Evolutionary conservation across 2,329 filamentous ascomycete genomes (phyloP).

Genomic region (Stenocarpella maydis): DNA sequence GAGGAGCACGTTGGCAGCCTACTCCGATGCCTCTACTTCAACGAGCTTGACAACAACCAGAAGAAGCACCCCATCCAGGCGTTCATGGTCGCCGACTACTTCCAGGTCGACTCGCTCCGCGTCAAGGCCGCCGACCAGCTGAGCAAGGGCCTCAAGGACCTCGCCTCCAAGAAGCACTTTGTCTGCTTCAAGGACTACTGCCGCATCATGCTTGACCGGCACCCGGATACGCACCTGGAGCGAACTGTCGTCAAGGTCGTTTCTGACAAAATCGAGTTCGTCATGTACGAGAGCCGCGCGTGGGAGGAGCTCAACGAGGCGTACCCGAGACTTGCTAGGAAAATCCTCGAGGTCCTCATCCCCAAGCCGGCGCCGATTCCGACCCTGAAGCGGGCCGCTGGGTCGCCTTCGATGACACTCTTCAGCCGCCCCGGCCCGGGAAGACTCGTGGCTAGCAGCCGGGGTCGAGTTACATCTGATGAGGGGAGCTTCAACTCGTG

Average conservation of each 20-base stretch:
- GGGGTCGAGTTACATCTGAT: not conserved
- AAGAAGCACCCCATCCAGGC: not conserved
- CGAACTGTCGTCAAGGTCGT: not conserved
- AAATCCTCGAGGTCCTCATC: not conserved
- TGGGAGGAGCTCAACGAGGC: constrained; percentile 5
- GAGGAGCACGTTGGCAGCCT: not conserved
- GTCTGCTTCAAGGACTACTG: not conserved
- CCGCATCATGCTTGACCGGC: not conserved
- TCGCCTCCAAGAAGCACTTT: not conserved
- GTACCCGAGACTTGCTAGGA: not conserved
- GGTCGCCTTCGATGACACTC: constrained; percentile 13
- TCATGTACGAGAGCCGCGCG: not conserved
- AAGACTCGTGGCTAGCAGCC: too few relatives aligned
- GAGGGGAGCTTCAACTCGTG: too few relatives aligned
- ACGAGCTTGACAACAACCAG: not conserved
- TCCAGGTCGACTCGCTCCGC: not conserved
- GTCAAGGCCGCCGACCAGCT: not conserved
- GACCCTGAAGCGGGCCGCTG: constrained; percentile 8
- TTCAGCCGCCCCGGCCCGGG: not conserved
- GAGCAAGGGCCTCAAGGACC: not conserved
- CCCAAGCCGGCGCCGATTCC: not conserved
- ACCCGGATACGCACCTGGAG: not conserved
- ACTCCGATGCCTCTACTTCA: constrained; percentile 14
- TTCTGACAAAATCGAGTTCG: not conserved
- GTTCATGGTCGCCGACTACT: constrained; percentile 20